Conservation (phyloP, 2,329 filamentous ascomycete genomes). For the Tolypocladium capitatum region DNA sequence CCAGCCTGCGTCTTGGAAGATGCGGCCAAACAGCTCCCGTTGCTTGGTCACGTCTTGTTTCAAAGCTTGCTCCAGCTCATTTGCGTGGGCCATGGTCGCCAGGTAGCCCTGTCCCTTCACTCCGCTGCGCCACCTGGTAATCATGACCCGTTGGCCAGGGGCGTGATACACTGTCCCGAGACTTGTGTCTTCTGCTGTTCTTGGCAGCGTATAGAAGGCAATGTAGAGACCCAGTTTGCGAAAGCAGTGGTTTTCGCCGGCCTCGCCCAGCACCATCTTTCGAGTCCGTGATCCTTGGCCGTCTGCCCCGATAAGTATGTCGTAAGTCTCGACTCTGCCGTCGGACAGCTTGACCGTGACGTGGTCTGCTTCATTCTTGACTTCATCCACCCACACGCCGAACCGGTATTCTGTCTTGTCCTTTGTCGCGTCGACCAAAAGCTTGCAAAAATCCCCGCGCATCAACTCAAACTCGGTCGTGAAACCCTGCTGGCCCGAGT, state of each 20-base stretch:
- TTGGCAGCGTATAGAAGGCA: too few relatives aligned
- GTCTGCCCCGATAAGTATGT: slow-evolving; percentile 8
- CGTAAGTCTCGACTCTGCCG: slow-evolving; percentile 5
- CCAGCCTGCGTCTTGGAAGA: slow-evolving; percentile 33
- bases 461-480: slow-evolving; percentile 42
- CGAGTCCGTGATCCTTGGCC: slow-evolving; percentile 7
- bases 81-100: slow-evolving; percentile 11
- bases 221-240: too few relatives aligned
- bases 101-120: slow-evolving; percentile 11
- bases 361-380: slow-evolving; percentile 10
- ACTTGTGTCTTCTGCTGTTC: too few relatives aligned
- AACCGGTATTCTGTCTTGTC: slow-evolving; percentile 11
- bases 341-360: slow-evolving; percentile 6
- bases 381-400: too few relatives aligned
- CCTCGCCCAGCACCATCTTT: slow-evolving; percentile 3
- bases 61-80: slow-evolving; percentile 8
- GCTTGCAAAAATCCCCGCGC: slow-evolving; percentile 32
- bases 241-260: slow-evolving; percentile 1
- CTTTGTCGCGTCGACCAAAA: slow-evolving; percentile 25
- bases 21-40: slow-evolving; percentile 20
- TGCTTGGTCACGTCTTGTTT: slow-evolving; percentile 12
- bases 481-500: slow-evolving; percentile 15
- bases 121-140: slow-evolving; percentile 12
- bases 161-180: slow-evolving; percentile 16
- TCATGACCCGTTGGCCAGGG: slow-evolving; percentile 21